Evolutionary conservation across 1,139 yeast species (phyloP).

Genomic region (Protomyces macrosporus): DNA sequence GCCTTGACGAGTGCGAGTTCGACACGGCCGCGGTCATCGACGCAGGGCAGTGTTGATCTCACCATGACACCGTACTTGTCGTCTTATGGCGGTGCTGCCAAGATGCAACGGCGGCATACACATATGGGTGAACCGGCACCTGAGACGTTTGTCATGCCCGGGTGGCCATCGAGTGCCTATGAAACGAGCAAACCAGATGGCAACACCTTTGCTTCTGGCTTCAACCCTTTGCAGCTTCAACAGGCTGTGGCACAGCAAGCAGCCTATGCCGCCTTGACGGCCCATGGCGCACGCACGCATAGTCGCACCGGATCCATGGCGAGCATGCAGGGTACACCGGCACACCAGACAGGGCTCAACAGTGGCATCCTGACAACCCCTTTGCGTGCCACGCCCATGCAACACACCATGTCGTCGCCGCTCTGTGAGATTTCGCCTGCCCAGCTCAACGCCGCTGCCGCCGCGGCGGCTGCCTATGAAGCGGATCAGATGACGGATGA

Average conservation of each 20-base stretch:
- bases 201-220: background rate
- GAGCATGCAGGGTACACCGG: background rate
- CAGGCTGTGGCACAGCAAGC: background rate
- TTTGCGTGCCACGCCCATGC: conserved; percentile 18
- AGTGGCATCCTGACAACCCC: background rate
- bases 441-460: conserved; percentile 7
- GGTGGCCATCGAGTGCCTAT: background rate
- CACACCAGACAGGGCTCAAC: background rate
- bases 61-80: conserved; percentile 12
- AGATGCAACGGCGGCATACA: conserved; percentile 23
- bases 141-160: background rate
- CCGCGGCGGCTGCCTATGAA: background rate
- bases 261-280: background rate
- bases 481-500: background rate
- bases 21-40: conserved; percentile 16
- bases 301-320: background rate
- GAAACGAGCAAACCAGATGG: background rate
- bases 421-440: conserved; percentile 7
- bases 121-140: conserved; percentile 6
- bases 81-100: conserved; percentile 10
- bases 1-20: background rate
- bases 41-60: conserved; percentile 14
- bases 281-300: background rate
- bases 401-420: conserved; percentile 20
- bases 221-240: background rate